Conservation (phyloP, 2,329 filamentous ascomycete genomes). For the Fusarium redolens region DNA sequence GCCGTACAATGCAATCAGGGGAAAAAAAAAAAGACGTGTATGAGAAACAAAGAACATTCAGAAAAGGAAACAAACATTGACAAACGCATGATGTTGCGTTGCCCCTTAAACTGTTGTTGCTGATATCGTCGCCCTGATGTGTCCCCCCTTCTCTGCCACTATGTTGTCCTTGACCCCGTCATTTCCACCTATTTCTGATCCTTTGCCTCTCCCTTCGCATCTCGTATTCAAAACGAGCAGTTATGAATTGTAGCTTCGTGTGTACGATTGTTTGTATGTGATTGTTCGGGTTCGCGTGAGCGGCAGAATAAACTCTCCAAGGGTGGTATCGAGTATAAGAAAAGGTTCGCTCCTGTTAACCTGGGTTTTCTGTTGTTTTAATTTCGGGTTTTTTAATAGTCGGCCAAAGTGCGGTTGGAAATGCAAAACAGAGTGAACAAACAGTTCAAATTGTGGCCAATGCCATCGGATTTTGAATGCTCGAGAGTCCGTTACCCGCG, state of each 20-base stretch:
- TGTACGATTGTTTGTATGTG: slow-evolving; percentile 37
- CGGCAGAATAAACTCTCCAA: slow-evolving; percentile 46
- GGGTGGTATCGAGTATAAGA: slow-evolving; percentile 41
- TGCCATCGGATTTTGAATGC: slow-evolving; percentile 2
- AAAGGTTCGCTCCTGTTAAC: slow-evolving; percentile 14
- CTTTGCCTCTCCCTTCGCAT: slow-evolving; percentile 5
- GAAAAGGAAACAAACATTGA: slow-evolving; percentile 26
- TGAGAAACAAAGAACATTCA: slow-evolving; percentile 24
- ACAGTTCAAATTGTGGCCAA: slow-evolving; percentile 4
- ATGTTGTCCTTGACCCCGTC: slow-evolving; percentile 9
- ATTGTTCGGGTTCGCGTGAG: slow-evolving; percentile 50
- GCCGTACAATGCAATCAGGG: slow-evolving; percentile 20
- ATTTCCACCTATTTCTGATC: slow-evolving; percentile 4
- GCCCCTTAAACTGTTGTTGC: slow-evolving; percentile 28
- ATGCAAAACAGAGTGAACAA: not conserved
- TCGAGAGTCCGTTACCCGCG: slow-evolving; percentile 2
- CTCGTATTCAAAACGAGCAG: slow-evolving; percentile 1
- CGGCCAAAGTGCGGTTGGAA: not conserved
- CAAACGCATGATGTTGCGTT: slow-evolving; percentile 28
- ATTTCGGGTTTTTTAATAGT: not conserved
- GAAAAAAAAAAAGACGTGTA: slow-evolving; percentile 17
- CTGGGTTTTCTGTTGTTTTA: not conserved
- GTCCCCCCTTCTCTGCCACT: not conserved
- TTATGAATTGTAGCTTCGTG: slow-evolving; percentile 23
- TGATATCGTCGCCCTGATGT: slow-evolving; percentile 16